A percentile compares a stretch with the other conserved stretches of the same genome.
phyloP scores from a whole-genome alignment of 2,329 filamentous ascomycete species.

The Phyllachora maydis region DNA sequence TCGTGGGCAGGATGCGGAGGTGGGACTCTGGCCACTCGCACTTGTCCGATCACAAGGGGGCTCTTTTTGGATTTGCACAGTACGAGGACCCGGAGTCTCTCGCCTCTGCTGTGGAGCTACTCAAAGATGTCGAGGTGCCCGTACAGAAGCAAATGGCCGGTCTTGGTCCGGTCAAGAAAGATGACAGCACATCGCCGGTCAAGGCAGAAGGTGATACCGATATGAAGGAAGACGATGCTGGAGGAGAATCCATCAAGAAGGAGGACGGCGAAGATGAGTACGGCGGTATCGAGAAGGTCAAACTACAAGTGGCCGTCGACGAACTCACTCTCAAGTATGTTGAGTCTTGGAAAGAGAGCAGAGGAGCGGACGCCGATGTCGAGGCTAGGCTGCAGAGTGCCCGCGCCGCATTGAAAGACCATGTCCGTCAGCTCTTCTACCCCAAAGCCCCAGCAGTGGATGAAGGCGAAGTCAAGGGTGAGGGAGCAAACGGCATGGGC shows the following conservation, averaged over 20 bases:
- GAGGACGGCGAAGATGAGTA: slow-evolving; percentile 21
- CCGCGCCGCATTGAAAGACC: slow-evolving; percentile 43
- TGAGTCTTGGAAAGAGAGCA: slow-evolving; percentile 55
- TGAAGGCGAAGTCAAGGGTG: slow-evolving; percentile 51
- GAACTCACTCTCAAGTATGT: slow-evolving; percentile 67
- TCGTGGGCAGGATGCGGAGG: slow-evolving; percentile 60
- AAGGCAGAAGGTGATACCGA: slow-evolving; percentile 18
- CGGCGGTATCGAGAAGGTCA: slow-evolving; percentile 41
- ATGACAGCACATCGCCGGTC: too few relatives aligned
- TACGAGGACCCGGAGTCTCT: slow-evolving; percentile 85
- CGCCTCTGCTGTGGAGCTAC: slow-evolving; percentile 63
- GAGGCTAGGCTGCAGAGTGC: slow-evolving; percentile 53
- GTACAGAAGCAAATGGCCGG: slow-evolving; percentile 47
- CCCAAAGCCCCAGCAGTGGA: slow-evolving; percentile 40
- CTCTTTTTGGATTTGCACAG: slow-evolving; percentile 86
- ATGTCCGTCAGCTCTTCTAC: slow-evolving; percentile 52
- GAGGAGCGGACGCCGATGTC: slow-evolving; percentile 38
- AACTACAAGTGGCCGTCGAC: slow-evolving; percentile 58
- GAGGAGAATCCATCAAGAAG: too few relatives aligned
- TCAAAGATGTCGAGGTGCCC: slow-evolving; percentile 67
- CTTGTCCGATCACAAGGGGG: slow-evolving; percentile 49
- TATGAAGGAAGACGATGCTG: slow-evolving; percentile 7
- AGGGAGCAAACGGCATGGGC: slow-evolving; percentile 35
- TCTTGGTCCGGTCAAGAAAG: too few relatives aligned
- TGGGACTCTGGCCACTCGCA: slow-evolving; percentile 58